These are phyloP conservation scores for Breynia disticha DNA, from an alignment of 441 rosid genomes.

Conservation along the genomic window DNA sequence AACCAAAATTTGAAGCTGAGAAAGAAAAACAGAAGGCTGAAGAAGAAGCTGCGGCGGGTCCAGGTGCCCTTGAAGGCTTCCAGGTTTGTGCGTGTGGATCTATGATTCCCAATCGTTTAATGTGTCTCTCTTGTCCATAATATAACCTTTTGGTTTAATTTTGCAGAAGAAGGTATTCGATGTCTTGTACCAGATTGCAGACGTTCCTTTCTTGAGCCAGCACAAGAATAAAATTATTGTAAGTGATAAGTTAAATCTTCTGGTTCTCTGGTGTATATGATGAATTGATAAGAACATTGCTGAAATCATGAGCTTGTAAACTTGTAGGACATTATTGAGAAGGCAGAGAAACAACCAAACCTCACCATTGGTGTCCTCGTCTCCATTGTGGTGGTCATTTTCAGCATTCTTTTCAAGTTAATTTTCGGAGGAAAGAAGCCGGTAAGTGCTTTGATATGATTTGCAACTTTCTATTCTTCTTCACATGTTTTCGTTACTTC, in stretches of 20 bases:
- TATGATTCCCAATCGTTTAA: not conserved
- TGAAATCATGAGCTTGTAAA: not conserved
- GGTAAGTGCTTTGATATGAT: constrained; percentile 13
- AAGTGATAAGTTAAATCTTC: constrained; percentile 31
- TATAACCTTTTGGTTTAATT: constrained; percentile 7
- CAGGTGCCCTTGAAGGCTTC: constrained; percentile 49
- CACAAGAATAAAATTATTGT: constrained; percentile 62
- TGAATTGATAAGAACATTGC: not conserved
- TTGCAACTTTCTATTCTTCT: not conserved
- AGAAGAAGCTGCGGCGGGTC: constrained; percentile 40
- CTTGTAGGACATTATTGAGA: constrained; percentile 61
- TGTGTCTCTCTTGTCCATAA: not conserved
- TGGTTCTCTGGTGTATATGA: not conserved
- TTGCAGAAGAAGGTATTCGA: constrained; percentile 82
- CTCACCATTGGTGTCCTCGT: constrained; percentile 60
- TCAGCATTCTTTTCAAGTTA: constrained; percentile 41
- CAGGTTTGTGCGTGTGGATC: constrained; percentile 35
- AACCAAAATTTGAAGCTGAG: constrained; percentile 66
- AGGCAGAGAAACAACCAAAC: constrained; percentile 89
- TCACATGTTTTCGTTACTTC: not conserved
- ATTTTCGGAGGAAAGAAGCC: constrained; percentile 82
- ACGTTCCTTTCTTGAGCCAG: constrained; percentile 59
- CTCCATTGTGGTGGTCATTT: constrained; percentile 43
- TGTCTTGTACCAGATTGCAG: constrained; percentile 72
- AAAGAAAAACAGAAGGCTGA: constrained; percentile 73